Conservation (phyloP, 306 rosid genomes). For the Comarum palustre region DNA sequence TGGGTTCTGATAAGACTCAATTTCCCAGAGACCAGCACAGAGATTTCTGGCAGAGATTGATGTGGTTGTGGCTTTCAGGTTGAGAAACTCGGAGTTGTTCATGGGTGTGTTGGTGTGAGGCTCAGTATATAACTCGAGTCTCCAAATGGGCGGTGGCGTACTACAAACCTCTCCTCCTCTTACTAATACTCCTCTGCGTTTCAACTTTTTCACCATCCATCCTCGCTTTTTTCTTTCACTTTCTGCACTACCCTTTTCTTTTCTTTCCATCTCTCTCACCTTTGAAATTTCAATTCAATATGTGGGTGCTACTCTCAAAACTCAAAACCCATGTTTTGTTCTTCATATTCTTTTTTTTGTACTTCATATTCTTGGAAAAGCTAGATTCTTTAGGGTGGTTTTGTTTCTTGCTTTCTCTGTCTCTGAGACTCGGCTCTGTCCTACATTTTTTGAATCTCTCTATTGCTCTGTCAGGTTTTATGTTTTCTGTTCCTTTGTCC, state of each 20-base stretch:
- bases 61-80: slow-evolving; percentile 28
- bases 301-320: no score
- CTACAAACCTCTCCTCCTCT: slow-evolving; percentile 49
- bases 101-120: slow-evolving; percentile 4
- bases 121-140: slow-evolving; percentile 43
- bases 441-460: slow-evolving; percentile 16
- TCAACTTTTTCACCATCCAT: slow-evolving; percentile 55
- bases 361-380: neutral
- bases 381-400: neutral
- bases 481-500: slow-evolving; percentile 6
- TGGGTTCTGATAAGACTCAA: slow-evolving; percentile 46
- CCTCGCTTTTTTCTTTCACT: slow-evolving; percentile 33
- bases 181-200: slow-evolving; percentile 35
- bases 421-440: slow-evolving; percentile 10
- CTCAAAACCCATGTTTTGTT: slow-evolving; percentile 6
- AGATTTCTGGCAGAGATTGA: slow-evolving; percentile 69
- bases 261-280: slow-evolving; percentile 29
- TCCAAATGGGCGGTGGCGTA: slow-evolving; percentile 83
- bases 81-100: slow-evolving; percentile 43
- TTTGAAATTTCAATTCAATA: no score
- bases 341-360: no score
- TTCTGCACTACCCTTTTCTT: no score
- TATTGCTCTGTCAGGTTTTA: neutral
- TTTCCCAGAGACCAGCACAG: slow-evolving; percentile 68
- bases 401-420: neutral